These are phyloP conservation scores for Straminergon stramineum DNA, from an alignment of 225 moss, liverwort and hornwort species.

Conservation along the genomic window DNA sequence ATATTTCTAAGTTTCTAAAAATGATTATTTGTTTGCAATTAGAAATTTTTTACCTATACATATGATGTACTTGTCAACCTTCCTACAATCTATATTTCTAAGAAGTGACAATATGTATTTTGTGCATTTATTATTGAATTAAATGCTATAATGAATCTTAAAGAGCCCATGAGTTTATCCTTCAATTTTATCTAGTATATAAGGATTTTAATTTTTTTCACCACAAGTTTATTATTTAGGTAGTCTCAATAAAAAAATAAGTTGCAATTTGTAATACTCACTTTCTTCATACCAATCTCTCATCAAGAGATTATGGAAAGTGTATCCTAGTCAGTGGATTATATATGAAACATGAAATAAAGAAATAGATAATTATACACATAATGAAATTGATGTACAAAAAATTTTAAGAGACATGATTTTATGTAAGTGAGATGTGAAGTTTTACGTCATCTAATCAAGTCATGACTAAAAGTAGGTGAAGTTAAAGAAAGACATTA, in stretches of 20 bases:
- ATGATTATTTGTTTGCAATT: not conserved
- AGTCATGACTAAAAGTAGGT: not conserved
- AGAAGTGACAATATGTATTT: too few species aligned
- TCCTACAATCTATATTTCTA: accelerated
- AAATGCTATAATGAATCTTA: too few species aligned
- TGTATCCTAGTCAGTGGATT: not conserved
- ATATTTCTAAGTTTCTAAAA: not conserved
- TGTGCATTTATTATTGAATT: too few species aligned
- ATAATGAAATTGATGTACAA: not conserved
- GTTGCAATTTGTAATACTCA: accelerated
- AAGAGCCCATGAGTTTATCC: too few species aligned
- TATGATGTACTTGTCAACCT: not conserved
- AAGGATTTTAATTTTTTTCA: not conserved
- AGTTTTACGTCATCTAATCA: not conserved
- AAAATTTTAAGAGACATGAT: too few species aligned
- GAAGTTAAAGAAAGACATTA: not conserved
- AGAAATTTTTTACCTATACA: accelerated
- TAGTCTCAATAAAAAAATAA: not conserved
- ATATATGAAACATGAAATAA: not conserved
- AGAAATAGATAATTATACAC: not conserved
- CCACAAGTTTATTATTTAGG: accelerated
- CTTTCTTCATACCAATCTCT: not conserved
- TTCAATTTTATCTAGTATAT: accelerated
- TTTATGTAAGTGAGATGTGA: not conserved
- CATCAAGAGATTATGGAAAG: not conserved